Evolutionary conservation across 768 basidiomycete genomes (phyloP), one percentile per base, ranked within the genome.

Genomic region (Leccinum sublutescens): DNA sequence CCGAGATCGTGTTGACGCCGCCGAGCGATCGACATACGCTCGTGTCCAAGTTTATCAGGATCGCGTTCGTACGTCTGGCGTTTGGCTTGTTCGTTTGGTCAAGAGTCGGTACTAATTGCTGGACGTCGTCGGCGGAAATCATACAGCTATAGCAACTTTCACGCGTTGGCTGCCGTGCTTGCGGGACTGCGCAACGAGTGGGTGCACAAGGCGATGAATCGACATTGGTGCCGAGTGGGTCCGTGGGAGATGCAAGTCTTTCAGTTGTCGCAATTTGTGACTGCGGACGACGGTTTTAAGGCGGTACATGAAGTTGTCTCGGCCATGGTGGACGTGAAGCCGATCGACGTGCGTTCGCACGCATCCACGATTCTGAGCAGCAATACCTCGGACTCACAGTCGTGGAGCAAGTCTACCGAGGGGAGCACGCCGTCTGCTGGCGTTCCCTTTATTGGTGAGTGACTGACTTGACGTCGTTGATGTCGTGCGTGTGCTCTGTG

Each of bases 371-470:
- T 84, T 29, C 75, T 79, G 54, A 84, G 80, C 59, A 77, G 77
- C 15, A 76, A 75, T 49, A 71, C 73, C 17, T 82, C 80, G 55
- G 75, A 78, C 54, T 70, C 75, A 57, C 66, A 75, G 14, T 64
- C 75, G 6, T 74, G 74, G 60, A 72, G 59, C 64, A 75, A 66
- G 71, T 77, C 64, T 64, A 80, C 64, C 4, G 80, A 79, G 17
- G 68, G 75, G 49, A 81, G 76, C 61, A 73, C 76, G 29, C 80
- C 82, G 10, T 73, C 83, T 10, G 79, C 83, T 6, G 92, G 91
- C 66, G 80, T 93, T n/a, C 91, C 91, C 9, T 92, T 93, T 76
- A 85, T 93, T 48, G 90, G 91, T 90, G 65, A 21, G 82, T 75
- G 43, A 50, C 51, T 54, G 27, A 50, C 52, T 54, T 52, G 33